phyloP scores from a whole-genome alignment of 768 basidiomycete genomes.

The Pleurotus eryngii region DNA sequence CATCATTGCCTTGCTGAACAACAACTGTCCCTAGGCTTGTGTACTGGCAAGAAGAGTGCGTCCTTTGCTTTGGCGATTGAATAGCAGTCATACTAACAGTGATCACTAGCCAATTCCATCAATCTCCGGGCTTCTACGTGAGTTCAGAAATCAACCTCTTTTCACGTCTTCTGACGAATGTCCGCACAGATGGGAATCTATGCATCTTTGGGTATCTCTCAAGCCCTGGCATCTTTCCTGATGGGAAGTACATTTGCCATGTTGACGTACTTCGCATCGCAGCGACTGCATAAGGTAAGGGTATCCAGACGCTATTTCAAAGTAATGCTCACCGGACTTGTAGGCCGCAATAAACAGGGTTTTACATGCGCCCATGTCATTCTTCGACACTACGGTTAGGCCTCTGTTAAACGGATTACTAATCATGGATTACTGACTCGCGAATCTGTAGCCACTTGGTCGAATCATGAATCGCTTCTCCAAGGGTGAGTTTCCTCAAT shows the following conservation, averaged over 20 bases:
- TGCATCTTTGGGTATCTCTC: slow-evolving; percentile 10
- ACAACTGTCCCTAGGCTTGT: slow-evolving; percentile 51
- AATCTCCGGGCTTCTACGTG: slow-evolving; percentile 69
- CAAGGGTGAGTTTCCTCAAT: slow-evolving; percentile 44
- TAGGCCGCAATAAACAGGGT: slow-evolving; percentile 64
- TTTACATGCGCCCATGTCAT: slow-evolving; percentile 84
- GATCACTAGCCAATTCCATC: slow-evolving; percentile 46
- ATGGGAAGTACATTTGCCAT: slow-evolving; percentile 12
- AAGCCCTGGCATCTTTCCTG: slow-evolving; percentile 11
- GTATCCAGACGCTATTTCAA: no score
- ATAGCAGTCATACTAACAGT: slow-evolving; percentile 7
- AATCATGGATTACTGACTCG: slow-evolving; percentile 4
- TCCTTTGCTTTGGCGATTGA: slow-evolving; percentile 4
- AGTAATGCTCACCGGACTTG: not conserved
- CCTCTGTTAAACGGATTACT: not conserved
- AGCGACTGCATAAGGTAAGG: not conserved
- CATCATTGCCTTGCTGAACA: slow-evolving; percentile 5
- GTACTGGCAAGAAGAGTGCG: slow-evolving; percentile 76
- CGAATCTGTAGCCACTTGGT: slow-evolving; percentile 57
- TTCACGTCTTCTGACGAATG: not conserved
- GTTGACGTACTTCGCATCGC: slow-evolving; percentile 10
- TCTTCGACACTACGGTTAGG: slow-evolving; percentile 76
- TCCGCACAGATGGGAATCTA: slow-evolving; percentile 13
- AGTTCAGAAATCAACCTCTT: slow-evolving; percentile 16
- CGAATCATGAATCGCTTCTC: slow-evolving; percentile 90